Base-by-base conservation (phyloP, 176 grass and related monocot genomes). In the Rhynchospora breviuscula region DNA sequence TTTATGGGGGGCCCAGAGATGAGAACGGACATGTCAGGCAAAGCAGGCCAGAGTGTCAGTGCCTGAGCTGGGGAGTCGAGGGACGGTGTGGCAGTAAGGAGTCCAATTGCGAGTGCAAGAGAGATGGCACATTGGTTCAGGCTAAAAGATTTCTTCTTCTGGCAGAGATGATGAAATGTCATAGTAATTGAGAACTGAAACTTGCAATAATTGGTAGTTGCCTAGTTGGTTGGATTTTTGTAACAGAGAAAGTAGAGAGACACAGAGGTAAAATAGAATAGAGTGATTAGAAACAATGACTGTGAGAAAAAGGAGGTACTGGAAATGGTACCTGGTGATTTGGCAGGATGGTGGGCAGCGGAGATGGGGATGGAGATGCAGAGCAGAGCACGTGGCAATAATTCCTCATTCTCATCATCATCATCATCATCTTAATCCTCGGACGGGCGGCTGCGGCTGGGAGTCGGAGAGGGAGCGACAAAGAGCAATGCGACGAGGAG, bases 1-100 rank as follows among this genome's bases (percentile, higher is more conserved):
- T 99, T 99, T 78, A 99, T 90, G n/a, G 93, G 96, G 48, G 96
- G 96, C 12, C 96, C 96, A 65, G 96, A 95, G 54, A 99, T 99
- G 19, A 99, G 89, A 86, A 99, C 96, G 29, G 96, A 99, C 5
- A 95, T 49, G 86, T 99, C 93, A 54, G 96, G 96, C 62, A 99
- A 29, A 54, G 86, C 91, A 79, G 91, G 89, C 83, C 81, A 60
- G 7, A 81, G 57, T 77, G 93, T 85, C 71, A 81, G 84, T 44
- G 96, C 96, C 56, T 89, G 72, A 10, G 96, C 91, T 10, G 85
- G 66, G 66, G 63, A 84, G 46, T 85, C 69, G 45, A 90, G 78
- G 46, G 83, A 85, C 61, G 93, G 85, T 7, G 87, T 54, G 25
- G 58, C 76, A 80, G 86, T 90, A 21, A 95, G 79, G 85, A 99